phyloP scores from a whole-genome alignment of 352 stramenopile genomes.

The Globisporangium nagaii region DNA sequence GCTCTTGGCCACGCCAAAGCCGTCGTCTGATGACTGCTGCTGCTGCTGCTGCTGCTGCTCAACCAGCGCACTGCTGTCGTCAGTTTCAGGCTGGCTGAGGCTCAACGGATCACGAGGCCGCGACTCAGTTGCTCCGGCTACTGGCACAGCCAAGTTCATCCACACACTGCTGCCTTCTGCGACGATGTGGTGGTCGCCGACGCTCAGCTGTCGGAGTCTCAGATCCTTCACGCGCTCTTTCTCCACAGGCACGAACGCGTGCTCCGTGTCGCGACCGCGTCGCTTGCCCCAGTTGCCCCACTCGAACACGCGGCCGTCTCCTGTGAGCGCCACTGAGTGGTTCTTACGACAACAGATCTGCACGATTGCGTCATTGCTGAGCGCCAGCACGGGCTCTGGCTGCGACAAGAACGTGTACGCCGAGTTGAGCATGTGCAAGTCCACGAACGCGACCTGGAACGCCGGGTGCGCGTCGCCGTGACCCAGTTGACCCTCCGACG shows the following conservation, averaged over 20 bases:
- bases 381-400: slow-evolving; percentile 49
- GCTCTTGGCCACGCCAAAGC: slow-evolving; percentile 2
- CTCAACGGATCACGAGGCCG: neutral
- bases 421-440: slow-evolving; percentile 57
- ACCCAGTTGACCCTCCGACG: slow-evolving; percentile 63
- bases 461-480: slow-evolving; percentile 45
- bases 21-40: neutral
- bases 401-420: slow-evolving; percentile 63
- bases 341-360: slow-evolving; percentile 56
- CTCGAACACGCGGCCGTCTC: slow-evolving; percentile 40
- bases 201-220: slow-evolving; percentile 2
- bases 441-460: slow-evolving; percentile 61
- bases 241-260: slow-evolving; percentile 54
- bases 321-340: slow-evolving; percentile 43
- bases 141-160: slow-evolving; percentile 26
- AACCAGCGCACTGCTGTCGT: neutral
- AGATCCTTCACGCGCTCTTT: slow-evolving; percentile 15
- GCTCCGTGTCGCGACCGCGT: slow-evolving; percentile 42
- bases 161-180: slow-evolving; percentile 62
- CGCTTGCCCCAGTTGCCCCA: slow-evolving; percentile 72
- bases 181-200: slow-evolving; percentile 36
- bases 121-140: slow-evolving; percentile 5
- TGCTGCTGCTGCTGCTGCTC: neutral
- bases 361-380: slow-evolving; percentile 33
- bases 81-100: slow-evolving; percentile 7